Percentiles rank a stretch among this genome's conserved stretches.
These are phyloP conservation scores for Spathaspora boniae DNA, from an alignment of 805 yeast genomes.

Conservation along the genomic window DNA sequence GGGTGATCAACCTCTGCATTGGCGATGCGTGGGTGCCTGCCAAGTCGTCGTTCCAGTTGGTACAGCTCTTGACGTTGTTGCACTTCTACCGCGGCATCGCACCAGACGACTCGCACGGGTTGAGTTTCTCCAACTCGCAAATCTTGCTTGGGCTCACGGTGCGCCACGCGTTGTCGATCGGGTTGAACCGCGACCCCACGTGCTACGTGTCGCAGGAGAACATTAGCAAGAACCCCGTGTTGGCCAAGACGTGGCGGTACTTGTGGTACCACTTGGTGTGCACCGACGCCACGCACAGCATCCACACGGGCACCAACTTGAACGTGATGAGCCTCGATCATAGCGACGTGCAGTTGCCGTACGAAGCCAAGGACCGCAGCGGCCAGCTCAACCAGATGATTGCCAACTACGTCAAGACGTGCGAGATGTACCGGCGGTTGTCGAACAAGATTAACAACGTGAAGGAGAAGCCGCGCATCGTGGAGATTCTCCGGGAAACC, in stretches of 20 bases:
- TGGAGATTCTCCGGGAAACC: slow-evolving; percentile 33
- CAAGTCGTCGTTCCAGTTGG: slow-evolving; percentile 32
- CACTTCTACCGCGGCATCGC: slow-evolving; percentile 34
- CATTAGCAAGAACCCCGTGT: slow-evolving; percentile 24
- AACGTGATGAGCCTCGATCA: slow-evolving; percentile 24
- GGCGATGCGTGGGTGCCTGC: slow-evolving; percentile 26
- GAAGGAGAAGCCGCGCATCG: slow-evolving; percentile 27
- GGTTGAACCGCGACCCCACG: slow-evolving; percentile 39
- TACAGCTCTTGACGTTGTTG: slow-evolving; percentile 32
- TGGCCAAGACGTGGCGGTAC: slow-evolving; percentile 31
- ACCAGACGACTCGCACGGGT: slow-evolving; percentile 42
- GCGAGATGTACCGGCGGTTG: slow-evolving; percentile 27
- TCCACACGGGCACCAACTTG: slow-evolving; percentile 30
- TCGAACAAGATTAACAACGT: slow-evolving; percentile 25
- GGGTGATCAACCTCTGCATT: slow-evolving; percentile 31
- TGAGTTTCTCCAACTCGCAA: slow-evolving; percentile 38
- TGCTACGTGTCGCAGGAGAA: slow-evolving; percentile 25
- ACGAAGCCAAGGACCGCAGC: slow-evolving; percentile 10
- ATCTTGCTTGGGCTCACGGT: slow-evolving; percentile 34
- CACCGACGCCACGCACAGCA: slow-evolving; percentile 30
- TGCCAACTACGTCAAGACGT: slow-evolving; percentile 16
- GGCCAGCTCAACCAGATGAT: slow-evolving; percentile 14
- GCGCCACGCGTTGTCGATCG: slow-evolving; percentile 38
- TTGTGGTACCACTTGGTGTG: slow-evolving; percentile 31
- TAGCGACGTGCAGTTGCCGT: slow-evolving; percentile 33